Base-by-base conservation (phyloP, 2,329 filamentous ascomycete species). In the Pseudogymnoascus sp. region DNA sequence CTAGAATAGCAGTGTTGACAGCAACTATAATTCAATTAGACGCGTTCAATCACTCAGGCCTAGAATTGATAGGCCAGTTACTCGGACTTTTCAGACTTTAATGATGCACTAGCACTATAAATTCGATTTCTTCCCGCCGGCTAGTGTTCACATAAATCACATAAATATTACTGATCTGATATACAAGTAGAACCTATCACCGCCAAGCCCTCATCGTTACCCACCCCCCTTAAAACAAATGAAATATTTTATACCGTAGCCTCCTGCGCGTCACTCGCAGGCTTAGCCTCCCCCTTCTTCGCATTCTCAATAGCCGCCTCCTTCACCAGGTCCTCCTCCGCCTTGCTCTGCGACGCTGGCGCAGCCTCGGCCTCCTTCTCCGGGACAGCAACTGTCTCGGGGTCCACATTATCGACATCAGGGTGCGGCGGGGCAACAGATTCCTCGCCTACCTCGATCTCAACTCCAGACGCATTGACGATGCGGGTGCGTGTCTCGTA, bases 401-500 rank as follows among this genome's bases (percentile, higher is more conserved):
- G 80, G 70, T 88, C 80, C 29, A 80, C 80, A 39, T 84, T 85
- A 67, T 88, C 79, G 7, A 86, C 71, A 65, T 75, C 73, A 18
- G 73, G 73, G 60, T 75, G 73, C 26, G 72, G 72, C 16, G 66
- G 66, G 8, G 65, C 66, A 37, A 65, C 65, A 54, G 65, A 65
- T 16, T 64, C 65, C 12, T 67, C 67, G 14, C 69, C 71, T 14
- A 65, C 64, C 11, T 39, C 34, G 10, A 96, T 77, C 72, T 96
- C 90, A 68, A 93, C 91, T 65, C 93, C 95, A 47, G 86, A 75
- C 62, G 84, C 84, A 75, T 96, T 91, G 42, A 96, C 81, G 63
- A 97, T 77, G 64, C 91, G 87, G 7, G 92, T 97, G 68, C 90
- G 85, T n/a, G 93, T 97, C 80, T 97, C 93, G 74, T 97, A 97